phyloP scores from a whole-genome alignment of 2,329 filamentous ascomycete species.

The Ophiostoma sp. region DNA sequence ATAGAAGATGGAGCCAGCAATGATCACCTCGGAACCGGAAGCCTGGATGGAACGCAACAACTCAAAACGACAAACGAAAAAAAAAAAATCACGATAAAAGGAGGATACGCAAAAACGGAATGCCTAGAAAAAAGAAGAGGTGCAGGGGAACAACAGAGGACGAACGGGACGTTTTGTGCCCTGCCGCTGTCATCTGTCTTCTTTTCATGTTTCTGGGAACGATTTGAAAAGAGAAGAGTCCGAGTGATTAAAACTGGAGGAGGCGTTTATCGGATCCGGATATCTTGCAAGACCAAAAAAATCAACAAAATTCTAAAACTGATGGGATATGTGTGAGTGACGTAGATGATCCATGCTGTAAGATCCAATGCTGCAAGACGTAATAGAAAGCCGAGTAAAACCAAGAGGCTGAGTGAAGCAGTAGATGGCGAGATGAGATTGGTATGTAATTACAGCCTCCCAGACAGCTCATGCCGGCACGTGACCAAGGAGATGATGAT shows the following conservation, averaged over 20 bases:
- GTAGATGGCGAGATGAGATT: not conserved
- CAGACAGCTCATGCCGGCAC: not conserved
- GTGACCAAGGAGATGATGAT: not conserved
- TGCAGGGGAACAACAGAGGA: slow-evolving; percentile 1
- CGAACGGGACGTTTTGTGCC: not conserved
- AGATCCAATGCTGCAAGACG: not conserved
- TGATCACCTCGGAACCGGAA: slow-evolving; percentile 36
- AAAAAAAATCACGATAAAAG: slow-evolving; percentile 12
- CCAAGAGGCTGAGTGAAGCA: not conserved
- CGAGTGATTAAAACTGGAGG: slow-evolving; percentile 30
- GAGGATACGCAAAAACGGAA: slow-evolving; percentile 28
- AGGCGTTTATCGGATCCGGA: slow-evolving; percentile 80
- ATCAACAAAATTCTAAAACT: slow-evolving; percentile 36
- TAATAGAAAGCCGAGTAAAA: not conserved
- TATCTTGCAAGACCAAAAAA: slow-evolving; percentile 63
- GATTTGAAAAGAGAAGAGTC: slow-evolving; percentile 19
- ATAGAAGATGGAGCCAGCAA: slow-evolving; percentile 66
- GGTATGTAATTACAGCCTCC: not conserved
- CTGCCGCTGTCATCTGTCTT: slow-evolving; percentile 9
- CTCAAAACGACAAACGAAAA: not conserved
- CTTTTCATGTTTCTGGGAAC: slow-evolving; percentile 15
- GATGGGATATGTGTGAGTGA: not conserved
- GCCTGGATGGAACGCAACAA: slow-evolving; percentile 22
- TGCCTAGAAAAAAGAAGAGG: slow-evolving; percentile 40
- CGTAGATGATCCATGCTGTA: not conserved